phyloP scores from a whole-genome alignment of 805 yeast genomes.

The Saturnispora galanensis region DNA sequence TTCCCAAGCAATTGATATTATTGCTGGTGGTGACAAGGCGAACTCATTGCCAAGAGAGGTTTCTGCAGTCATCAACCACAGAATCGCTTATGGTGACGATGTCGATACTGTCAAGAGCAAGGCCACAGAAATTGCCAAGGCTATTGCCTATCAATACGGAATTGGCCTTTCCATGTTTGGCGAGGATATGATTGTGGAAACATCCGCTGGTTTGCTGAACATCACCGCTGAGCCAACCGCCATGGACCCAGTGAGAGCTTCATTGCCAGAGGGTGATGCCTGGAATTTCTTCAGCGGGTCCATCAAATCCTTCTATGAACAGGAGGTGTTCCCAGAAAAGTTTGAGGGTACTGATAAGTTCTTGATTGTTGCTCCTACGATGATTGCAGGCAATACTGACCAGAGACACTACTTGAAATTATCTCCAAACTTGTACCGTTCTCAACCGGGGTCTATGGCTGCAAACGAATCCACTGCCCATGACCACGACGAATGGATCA shows the following conservation, averaged over 20 bases:
- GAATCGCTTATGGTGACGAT: conserved; percentile 43
- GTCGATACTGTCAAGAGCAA: conserved; percentile 27
- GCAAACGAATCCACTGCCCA: conserved; percentile 33
- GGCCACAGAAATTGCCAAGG: conserved; percentile 22
- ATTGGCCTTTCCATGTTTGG: conserved; percentile 30
- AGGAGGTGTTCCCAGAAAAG: conserved; percentile 27
- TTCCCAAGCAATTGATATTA: conserved; percentile 57
- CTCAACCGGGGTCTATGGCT: conserved; percentile 36
- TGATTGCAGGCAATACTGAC: conserved; percentile 64
- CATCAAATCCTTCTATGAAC: conserved; percentile 51
- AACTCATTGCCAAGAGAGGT: conserved; percentile 69
- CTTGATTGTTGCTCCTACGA: conserved; percentile 40
- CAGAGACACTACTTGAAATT: conserved; percentile 54
- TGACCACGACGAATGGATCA: conserved; percentile 51
- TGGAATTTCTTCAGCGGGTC: conserved; percentile 56
- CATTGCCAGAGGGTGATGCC: conserved; percentile 29
- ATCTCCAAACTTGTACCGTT: conserved; percentile 50
- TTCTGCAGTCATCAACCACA: conserved; percentile 46
- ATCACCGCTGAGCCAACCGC: conserved; percentile 36
- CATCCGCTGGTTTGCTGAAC: conserved; percentile 18
- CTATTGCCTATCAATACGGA: conserved; percentile 27
- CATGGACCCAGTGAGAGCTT: conserved; percentile 28
- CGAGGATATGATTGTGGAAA: conserved; percentile 17
- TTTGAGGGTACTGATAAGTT: conserved; percentile 8
- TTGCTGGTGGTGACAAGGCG: conserved; percentile 64